Base-by-base conservation (phyloP, 2,329 filamentous ascomycete species). In the Hymenoscyphus fraxineus region DNA sequence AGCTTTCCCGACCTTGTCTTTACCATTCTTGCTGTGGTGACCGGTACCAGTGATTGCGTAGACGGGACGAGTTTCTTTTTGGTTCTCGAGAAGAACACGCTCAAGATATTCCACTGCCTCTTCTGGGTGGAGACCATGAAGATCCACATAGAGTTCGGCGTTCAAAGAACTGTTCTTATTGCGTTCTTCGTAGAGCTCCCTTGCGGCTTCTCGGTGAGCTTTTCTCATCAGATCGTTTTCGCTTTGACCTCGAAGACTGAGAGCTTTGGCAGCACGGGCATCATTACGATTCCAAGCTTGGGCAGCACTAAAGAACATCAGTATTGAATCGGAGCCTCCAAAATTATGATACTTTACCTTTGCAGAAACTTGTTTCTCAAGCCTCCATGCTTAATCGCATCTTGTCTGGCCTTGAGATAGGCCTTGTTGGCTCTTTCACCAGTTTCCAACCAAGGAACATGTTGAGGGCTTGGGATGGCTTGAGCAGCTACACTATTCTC, bases 211-310 rank as follows among this genome's bases (percentile, higher is more conserved):
- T 58, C 95, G 89, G 75, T 99, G 95, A 57, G 93, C 94, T 80
- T 97, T 96, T 69, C 93, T 88, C 95, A 99, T 99, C 44, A 96
- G 84, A 70, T 96, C 92, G 73, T 99, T 98, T 79, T 99, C 95
- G 71, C 92, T 95, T 78, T 98, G 95, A 13, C 95, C 95, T 38
- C 95, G 90, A 57, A 98, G 85, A 73, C 92, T 97, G 59, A 98
- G 85, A 39, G 94, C 94, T 80, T 98, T 98, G 66, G 95, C 95
- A 19, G 95, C 94, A 67, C 95, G 89, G 51, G 95, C 94, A 76
- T 99, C 95, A 73, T 97, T 98, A 64, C 95, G 90, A 76, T 98
- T 97, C 94, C 95, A 99, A 27, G 95, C 95, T 83, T 98, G 94
- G 9, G 94, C 94, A 70, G 95, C 95, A 77, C 93, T 96, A 68